Evolutionary conservation across 129 eudicot genomes (phyloP).

Genomic region (Solidago caesia): DNA sequence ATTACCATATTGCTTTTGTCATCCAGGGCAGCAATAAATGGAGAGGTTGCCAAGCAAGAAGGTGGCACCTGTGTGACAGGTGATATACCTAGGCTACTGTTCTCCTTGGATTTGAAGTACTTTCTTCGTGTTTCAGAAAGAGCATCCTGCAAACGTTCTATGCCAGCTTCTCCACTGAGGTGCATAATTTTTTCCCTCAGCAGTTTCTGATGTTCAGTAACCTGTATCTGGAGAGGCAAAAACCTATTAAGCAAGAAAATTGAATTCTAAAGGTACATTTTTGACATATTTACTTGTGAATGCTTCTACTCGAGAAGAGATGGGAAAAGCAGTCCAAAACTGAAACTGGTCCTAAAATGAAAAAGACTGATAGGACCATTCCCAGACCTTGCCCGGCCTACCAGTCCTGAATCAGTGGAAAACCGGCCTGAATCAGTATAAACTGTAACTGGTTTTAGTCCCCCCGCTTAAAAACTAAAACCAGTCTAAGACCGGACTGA

Average conservation of each 20-base stretch:
- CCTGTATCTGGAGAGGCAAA: slow-evolving; percentile 43
- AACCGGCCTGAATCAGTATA: no score
- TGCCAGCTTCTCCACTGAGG: slow-evolving; percentile 84
- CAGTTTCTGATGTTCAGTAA: slow-evolving; percentile 76
- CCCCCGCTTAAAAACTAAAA: no score
- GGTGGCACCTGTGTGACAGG: slow-evolving; percentile 43
- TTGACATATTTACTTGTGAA: not conserved
- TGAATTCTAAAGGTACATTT: slow-evolving; percentile 4
- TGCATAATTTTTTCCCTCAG: slow-evolving; percentile 70
- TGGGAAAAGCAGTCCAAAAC: no score
- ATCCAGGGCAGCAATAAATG: slow-evolving; percentile 6
- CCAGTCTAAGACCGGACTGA: no score
- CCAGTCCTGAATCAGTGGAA: no score
- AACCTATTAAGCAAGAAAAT: slow-evolving; percentile 1
- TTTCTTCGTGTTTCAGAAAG: slow-evolving; percentile 60
- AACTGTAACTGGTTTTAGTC: no score
- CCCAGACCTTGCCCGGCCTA: no score
- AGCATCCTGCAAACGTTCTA: slow-evolving; percentile 77
- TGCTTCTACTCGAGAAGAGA: not conserved
- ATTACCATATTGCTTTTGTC: not conserved
- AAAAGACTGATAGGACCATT: no score
- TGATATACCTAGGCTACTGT: slow-evolving; percentile 39
- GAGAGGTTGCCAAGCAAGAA: slow-evolving; percentile 27
- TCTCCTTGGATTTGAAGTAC: slow-evolving; percentile 66
- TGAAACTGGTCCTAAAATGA: no score